phyloP scores from a whole-genome alignment of 1,139 yeast genomes.

The Yamadazyma sp. region DNA sequence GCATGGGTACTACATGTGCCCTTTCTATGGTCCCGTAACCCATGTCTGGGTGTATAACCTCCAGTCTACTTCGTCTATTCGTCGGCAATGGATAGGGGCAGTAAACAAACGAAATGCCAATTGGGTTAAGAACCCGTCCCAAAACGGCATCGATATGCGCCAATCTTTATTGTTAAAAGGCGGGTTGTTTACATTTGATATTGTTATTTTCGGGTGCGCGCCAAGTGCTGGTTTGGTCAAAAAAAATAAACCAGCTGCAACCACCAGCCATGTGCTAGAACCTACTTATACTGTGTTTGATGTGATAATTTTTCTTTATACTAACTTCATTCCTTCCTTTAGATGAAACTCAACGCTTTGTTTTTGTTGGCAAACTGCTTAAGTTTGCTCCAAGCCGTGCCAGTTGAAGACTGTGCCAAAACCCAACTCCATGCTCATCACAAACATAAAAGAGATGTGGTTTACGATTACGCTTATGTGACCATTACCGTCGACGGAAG shows the following conservation, averaged over 20 bases:
- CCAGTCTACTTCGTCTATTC: too few relatives aligned
- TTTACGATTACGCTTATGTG: slow-evolving; percentile 80
- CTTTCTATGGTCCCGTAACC: too few relatives aligned
- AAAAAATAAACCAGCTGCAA: slow-evolving; percentile 3
- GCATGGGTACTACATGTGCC: too few relatives aligned
- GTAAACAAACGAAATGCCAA: too few relatives aligned
- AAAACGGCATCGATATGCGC: background rate
- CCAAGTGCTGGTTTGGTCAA: too few relatives aligned
- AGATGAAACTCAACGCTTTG: slow-evolving; percentile 15
- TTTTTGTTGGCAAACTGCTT: slow-evolving; percentile 16
- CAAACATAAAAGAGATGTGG: slow-evolving; percentile 73
- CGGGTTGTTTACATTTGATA: background rate
- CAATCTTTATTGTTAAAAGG: background rate
- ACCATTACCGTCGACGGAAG: slow-evolving; percentile 67
- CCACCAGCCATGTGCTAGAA: background rate
- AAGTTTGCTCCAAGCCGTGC: slow-evolving; percentile 31
- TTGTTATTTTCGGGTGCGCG: background rate
- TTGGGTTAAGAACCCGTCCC: slow-evolving; percentile 2
- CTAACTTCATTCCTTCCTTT: slow-evolving; percentile 5
- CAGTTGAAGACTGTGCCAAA: slow-evolving; percentile 24
- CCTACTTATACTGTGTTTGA: background rate
- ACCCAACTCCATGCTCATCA: slow-evolving; percentile 29
- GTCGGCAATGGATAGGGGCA: too few relatives aligned
- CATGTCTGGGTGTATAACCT: too few relatives aligned
- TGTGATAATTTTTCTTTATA: background rate